phyloP scores from a whole-genome alignment of 1,139 yeast genomes.

The Geotrichum reessii region DNA sequence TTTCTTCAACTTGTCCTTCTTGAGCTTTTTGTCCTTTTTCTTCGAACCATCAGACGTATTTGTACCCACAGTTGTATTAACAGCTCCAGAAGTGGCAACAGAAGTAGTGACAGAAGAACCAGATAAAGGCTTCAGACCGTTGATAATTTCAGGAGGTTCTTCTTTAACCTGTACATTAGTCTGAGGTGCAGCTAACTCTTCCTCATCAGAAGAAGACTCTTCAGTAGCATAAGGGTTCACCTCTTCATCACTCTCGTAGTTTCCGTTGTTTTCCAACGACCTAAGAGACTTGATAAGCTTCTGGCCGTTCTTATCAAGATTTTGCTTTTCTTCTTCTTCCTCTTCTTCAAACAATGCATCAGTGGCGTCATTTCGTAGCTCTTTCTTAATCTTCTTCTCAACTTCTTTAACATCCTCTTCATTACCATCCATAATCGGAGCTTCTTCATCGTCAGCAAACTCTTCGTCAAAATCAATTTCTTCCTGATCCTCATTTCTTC shows the following conservation, averaged over 20 bases:
- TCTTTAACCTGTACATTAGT: constrained; percentile 21
- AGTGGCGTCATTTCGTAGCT: constrained; percentile 57
- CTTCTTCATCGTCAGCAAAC: constrained; percentile 97
- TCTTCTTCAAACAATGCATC: constrained; percentile 41
- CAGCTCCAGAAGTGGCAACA: constrained; percentile 3
- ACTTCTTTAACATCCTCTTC: constrained; percentile 92
- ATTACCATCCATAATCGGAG: constrained; percentile 94
- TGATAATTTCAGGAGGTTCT: constrained; percentile 10
- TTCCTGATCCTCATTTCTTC: constrained; percentile 77
- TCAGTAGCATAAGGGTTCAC: constrained; percentile 75
- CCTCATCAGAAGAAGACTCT: constrained; percentile 37
- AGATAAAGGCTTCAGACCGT: constrained; percentile 17
- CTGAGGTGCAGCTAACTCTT: constrained; percentile 19
- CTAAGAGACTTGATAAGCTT: constrained; percentile 77
- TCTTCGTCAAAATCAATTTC: constrained; percentile 94
- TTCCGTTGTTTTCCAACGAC: constrained; percentile 81
- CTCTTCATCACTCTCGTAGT: constrained; percentile 85
- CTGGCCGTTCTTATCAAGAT: constrained; percentile 88
- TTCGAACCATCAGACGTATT: constrained; percentile 10
- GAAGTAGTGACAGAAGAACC: constrained; percentile 8
- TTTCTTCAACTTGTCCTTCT: constrained; percentile 29
- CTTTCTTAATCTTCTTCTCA: constrained; percentile 81
- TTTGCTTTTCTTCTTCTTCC: constrained; percentile 61
- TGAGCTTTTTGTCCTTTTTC: constrained; percentile 21
- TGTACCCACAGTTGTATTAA: constrained; percentile 6